These are phyloP conservation scores for Diaporthe citri DNA, from an alignment of 2,329 filamentous ascomycete genomes.

Conservation along the genomic window DNA sequence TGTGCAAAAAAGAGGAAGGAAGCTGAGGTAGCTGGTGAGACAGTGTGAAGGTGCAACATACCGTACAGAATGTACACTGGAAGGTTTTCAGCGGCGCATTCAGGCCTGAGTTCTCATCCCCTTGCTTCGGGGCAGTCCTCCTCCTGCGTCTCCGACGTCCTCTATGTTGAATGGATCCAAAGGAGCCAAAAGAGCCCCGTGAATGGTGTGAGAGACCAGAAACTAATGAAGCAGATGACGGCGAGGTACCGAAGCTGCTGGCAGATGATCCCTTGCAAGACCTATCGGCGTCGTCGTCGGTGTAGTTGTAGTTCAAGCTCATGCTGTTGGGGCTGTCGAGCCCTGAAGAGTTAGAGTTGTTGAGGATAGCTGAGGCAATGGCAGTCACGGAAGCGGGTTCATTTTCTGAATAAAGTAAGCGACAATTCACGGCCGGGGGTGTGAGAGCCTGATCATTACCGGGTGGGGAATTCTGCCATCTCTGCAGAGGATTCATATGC, in stretches of 20 bases:
- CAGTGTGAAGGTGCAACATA: slow-evolving; percentile 5
- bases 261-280: slow-evolving; percentile 72
- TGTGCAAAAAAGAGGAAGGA: too few species aligned
- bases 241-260: slow-evolving; percentile 72
- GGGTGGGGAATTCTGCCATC: slow-evolving; percentile 71
- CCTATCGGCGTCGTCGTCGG: slow-evolving; percentile 70
- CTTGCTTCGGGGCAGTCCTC: slow-evolving; percentile 54
- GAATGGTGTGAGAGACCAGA: slow-evolving; percentile 72
- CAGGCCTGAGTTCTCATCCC: slow-evolving; percentile 53
- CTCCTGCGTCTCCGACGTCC: slow-evolving; percentile 65
- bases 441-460: slow-evolving; percentile 11
- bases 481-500: slow-evolving; percentile 68
- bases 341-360: slow-evolving; percentile 65
- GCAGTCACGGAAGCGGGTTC: slow-evolving; percentile 71
- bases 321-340: slow-evolving; percentile 68
- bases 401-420: slow-evolving; percentile 55
- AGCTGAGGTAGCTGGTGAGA: not conserved
- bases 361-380: slow-evolving; percentile 66
- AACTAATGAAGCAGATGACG: slow-evolving; percentile 69
- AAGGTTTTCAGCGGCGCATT: slow-evolving; percentile 66
- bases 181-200: slow-evolving; percentile 67
- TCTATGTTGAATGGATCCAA: slow-evolving; percentile 58
- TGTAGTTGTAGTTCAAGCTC: slow-evolving; percentile 57
- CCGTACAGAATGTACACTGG: slow-evolving; percentile 77
- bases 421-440: not conserved